Conservation (phyloP, 2,329 filamentous ascomycete genomes). For the Phialophora expanda region DNA sequence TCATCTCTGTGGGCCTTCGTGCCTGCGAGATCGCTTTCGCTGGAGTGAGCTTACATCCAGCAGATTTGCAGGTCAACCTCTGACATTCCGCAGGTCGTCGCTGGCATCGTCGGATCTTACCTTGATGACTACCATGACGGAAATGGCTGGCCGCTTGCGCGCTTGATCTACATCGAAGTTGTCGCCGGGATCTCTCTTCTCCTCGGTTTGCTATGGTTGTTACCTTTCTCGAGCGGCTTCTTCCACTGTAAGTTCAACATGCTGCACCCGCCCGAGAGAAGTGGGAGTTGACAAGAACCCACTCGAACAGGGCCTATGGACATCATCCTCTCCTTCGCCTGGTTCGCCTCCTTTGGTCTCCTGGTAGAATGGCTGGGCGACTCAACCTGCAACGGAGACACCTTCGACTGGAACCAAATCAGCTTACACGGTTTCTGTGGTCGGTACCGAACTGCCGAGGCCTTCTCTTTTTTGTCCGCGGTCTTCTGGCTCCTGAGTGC, state of each 20-base stretch:
- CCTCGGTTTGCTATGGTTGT: constrained; percentile 70
- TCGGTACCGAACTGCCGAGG: constrained; percentile 72
- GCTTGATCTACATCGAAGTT: constrained; percentile 77
- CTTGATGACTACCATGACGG: constrained; percentile 55
- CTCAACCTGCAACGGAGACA: constrained; percentile 43
- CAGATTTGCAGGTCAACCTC: constrained; percentile 22
- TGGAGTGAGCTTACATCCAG: constrained; percentile 56
- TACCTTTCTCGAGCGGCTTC: constrained; percentile 72
- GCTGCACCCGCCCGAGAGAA: not conserved
- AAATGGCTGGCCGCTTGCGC: constrained; percentile 59
- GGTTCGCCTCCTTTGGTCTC: constrained; percentile 73
- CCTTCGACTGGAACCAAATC: constrained; percentile 66
- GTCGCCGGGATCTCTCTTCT: constrained; percentile 72
- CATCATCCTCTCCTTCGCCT: constrained; percentile 69
- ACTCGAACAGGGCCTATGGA: constrained; percentile 62
- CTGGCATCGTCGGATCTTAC: constrained; percentile 71
- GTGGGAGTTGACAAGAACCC: not conserved
- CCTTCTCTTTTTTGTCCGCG: constrained; percentile 73
- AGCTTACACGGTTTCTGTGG: constrained; percentile 61
- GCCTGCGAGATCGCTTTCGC: constrained; percentile 70
- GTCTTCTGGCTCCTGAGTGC: constrained; percentile 72
- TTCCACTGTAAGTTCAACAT: constrained; percentile 59
- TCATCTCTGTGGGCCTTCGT: constrained; percentile 64
- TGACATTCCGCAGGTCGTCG: constrained; percentile 55
- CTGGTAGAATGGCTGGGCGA: constrained; percentile 62